phyloP scores from a whole-genome alignment of 1,284 basidiomycete genomes.

The Ceratorhiza oryzae-sativae region DNA sequence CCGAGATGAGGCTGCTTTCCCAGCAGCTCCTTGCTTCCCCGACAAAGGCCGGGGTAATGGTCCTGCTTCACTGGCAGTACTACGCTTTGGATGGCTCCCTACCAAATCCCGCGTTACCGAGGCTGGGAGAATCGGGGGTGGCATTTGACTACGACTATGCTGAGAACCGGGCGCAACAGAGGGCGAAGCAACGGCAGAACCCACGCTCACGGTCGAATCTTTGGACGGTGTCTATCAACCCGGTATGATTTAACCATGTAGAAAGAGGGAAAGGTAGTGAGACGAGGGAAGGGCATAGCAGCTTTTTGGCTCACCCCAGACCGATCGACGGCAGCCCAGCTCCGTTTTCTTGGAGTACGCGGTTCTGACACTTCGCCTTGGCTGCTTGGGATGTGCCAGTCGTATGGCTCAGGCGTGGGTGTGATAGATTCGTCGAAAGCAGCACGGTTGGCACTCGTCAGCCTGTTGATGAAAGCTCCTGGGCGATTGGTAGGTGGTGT shows the following conservation, averaged over 20 bases:
- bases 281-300: neutral
- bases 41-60: neutral
- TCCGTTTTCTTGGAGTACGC: constrained; percentile 22
- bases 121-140: neutral
- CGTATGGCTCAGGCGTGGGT: neutral
- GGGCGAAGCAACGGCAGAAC: neutral
- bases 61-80: neutral
- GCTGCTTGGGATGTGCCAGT: constrained; percentile 13
- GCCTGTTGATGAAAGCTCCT: neutral
- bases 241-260: neutral
- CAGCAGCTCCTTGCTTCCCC: neutral
- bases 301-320: constrained; percentile 8
- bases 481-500: constrained; percentile 11
- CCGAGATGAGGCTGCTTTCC: neutral
- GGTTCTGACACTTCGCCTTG: constrained; percentile 27
- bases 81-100: neutral
- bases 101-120: neutral
- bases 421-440: neutral
- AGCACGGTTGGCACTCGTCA: neutral
- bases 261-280: neutral
- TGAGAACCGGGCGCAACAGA: neutral
- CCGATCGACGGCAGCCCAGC: neutral
- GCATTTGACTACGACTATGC: neutral
- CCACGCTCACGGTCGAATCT: neutral
- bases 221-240: neutral